Evolutionary conservation across 306 rosid genomes (phyloP).

Genomic region (Glycine tomentella): DNA sequence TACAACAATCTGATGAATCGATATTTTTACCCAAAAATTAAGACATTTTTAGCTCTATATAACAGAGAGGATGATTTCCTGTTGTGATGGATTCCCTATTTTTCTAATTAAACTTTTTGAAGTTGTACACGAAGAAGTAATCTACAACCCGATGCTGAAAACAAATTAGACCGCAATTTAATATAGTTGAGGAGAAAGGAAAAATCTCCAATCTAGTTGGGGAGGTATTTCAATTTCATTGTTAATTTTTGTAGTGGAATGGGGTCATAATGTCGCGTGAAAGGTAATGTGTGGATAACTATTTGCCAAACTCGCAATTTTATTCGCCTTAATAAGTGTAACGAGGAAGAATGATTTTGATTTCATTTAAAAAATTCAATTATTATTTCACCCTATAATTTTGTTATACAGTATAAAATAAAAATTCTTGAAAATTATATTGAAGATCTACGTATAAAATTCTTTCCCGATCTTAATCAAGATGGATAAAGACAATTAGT

Average conservation of each 20-base stretch:
- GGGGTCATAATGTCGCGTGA: background rate
- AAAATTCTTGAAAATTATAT: background rate
- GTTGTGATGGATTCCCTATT: background rate
- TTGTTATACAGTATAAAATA: background rate
- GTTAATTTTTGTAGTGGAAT: background rate
- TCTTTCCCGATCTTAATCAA: background rate
- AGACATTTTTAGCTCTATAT: background rate
- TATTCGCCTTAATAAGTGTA: no score
- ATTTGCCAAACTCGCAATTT: background rate
- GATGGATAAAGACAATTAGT: background rate
- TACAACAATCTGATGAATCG: background rate
- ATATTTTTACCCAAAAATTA: background rate
- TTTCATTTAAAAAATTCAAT: background rate
- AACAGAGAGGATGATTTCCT: background rate
- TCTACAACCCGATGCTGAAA: constrained; percentile 1
- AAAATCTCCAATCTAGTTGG: background rate
- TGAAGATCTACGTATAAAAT: background rate
- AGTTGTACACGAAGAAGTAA: background rate
- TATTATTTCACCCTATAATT: background rate
- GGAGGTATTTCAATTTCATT: background rate
- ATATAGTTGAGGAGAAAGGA: no score
- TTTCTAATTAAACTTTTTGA: background rate
- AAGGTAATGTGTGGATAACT: background rate
- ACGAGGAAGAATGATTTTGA: background rate
- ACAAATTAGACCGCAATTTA: background rate